Evolutionary conservation across 2,329 filamentous ascomycete species (phyloP), one percentile per base, ranked within the genome.

Genomic region (Trichoderma gracile): DNA sequence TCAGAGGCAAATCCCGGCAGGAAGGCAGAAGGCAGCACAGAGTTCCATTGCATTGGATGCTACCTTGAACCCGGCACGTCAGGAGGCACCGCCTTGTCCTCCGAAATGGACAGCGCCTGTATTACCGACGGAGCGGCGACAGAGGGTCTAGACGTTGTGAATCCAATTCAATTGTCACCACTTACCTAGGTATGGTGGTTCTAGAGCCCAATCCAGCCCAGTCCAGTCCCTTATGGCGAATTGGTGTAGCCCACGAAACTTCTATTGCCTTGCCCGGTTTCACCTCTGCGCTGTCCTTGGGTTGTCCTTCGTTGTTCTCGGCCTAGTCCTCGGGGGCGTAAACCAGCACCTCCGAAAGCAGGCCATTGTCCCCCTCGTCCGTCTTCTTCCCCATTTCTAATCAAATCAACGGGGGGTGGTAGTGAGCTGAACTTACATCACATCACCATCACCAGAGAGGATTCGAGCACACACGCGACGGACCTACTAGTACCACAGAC

Each of bases 361-460:
- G 49, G 17, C 50, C 30, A 3, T 45, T 14, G 30, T 19, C 30
- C 10, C 23, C 27, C 33, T 23, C 21, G 23, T 10, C 17, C 3
- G 40, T 43, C 49, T 33, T 17, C 9, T 27, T 33, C 25, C 17
- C 25, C 45, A 42, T 27, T 50, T 30, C 12, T 42, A 59, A 59
- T 42, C 45, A 47, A 9, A 42, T 38, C 33, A 38, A 14, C 3
- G 14, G 38, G 5, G 21, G 52, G 33, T 55, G 52, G 33, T 55
- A 19, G 45, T 50, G 47, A 46, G 58, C 49, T 54, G 47, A 45
- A 45, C 49, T 62, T 54, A 54, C 25, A 61, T 61, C 58, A 53
- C 58, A 61, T 61, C 47, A 61, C 58, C 25, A 42, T 53, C 40
- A 49, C 56, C 45, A 42, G 56, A 50, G 58, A 49, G 47, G 46